phyloP scores from a whole-genome alignment of 129 eudicot genomes.

The Artemisia argyi region DNA sequence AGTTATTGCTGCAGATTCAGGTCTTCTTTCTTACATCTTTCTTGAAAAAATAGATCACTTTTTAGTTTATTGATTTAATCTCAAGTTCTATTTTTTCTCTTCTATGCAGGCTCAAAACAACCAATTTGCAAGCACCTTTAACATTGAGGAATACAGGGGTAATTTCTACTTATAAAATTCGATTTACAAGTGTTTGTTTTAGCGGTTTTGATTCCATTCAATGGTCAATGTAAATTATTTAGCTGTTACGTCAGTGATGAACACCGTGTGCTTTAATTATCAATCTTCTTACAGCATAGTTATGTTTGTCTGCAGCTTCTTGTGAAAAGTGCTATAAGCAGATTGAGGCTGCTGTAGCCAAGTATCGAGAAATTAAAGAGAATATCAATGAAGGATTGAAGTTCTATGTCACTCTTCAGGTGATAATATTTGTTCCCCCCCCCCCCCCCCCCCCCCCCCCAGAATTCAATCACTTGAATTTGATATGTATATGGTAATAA shows the following conservation, averaged over 20 bases:
- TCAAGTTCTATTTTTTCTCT: constrained; percentile 13
- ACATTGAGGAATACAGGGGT: constrained; percentile 87
- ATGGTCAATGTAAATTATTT: neutral
- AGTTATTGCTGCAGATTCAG: constrained; percentile 76
- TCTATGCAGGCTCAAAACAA: constrained; percentile 72
- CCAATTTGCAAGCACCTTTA: constrained; percentile 66
- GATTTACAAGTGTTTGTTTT: neutral
- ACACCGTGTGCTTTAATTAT: neutral
- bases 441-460: too few relatives aligned
- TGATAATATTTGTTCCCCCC: too few relatives aligned
- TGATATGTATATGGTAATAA: neutral
- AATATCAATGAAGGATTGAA: constrained; percentile 88
- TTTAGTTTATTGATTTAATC: neutral
- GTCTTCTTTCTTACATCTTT: constrained; percentile 18
- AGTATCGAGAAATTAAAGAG: constrained; percentile 79
- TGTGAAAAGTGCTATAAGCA: constrained; percentile 82
- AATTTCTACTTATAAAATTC: neutral
- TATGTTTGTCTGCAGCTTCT: constrained; percentile 47
- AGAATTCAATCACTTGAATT: too few relatives aligned
- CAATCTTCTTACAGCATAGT: neutral
- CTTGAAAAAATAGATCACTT: neutral
- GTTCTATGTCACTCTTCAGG: constrained; percentile 97
- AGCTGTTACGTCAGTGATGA: neutral
- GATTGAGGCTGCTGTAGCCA: constrained; percentile 86
- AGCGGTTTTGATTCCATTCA: neutral